These are phyloP conservation scores for Rhizoclosmatium globosum DNA, from an alignment of 192 early-diverging fungal species.

Conservation along the genomic window DNA sequence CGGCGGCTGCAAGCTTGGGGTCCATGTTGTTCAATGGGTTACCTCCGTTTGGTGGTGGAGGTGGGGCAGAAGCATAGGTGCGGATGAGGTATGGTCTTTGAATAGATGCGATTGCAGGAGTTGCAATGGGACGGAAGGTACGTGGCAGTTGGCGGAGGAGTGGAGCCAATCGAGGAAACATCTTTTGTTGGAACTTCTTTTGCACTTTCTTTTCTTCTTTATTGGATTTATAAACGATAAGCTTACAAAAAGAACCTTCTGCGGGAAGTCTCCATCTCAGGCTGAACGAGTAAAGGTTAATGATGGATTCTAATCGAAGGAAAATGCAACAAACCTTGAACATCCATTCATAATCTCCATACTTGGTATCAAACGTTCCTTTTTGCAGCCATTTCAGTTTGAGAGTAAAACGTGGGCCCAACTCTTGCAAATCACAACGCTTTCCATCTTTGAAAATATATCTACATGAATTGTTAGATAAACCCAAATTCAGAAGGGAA, in stretches of 20 bases:
- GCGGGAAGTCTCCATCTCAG: slow-evolving; percentile 86
- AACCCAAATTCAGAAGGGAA: not conserved
- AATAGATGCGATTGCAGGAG: not conserved
- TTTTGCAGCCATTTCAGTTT: slow-evolving; percentile 95
- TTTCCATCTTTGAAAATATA: slow-evolving; percentile 90
- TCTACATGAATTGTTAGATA: slow-evolving; percentile 42
- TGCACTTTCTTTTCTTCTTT: no score
- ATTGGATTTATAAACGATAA: no score
- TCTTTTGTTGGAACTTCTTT: no score
- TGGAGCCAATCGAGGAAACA: not conserved
- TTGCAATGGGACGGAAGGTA: not conserved
- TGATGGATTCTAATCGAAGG: not conserved
- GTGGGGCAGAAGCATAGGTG: not conserved
- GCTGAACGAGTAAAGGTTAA: slow-evolving; percentile 44
- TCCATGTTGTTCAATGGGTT: slow-evolving; percentile 3
- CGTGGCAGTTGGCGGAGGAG: not conserved
- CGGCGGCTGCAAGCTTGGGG: not conserved
- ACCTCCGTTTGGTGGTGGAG: not conserved
- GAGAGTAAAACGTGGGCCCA: slow-evolving; percentile 95
- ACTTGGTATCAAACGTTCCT: slow-evolving; percentile 88
- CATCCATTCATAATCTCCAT: slow-evolving; percentile 97
- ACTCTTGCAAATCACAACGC: slow-evolving; percentile 83
- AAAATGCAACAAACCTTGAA: slow-evolving; percentile 66
- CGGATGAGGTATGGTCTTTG: not conserved
- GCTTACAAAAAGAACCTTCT: slow-evolving; percentile 77